Evolutionary conservation across 2,329 filamentous ascomycete genomes (phyloP), one percentile per base, ranked within the genome.

Genomic region (Xylaria sp.): DNA sequence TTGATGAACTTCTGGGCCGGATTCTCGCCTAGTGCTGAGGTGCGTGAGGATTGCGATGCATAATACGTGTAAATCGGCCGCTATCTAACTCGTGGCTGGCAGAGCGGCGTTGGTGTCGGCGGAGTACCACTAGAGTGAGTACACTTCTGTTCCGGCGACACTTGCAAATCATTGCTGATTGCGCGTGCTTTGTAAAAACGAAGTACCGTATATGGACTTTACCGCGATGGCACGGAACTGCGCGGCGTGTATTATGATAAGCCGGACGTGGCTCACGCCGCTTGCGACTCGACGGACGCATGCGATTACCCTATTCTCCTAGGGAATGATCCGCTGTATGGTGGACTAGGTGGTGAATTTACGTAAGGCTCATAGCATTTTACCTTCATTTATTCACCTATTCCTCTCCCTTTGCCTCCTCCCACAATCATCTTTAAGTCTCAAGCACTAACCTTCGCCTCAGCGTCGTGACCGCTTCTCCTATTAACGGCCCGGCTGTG

Each of bases 301-400:
- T 78, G 77, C 63, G 77, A 78, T 60, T 78, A 72, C 59, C 76
- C 77, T 25, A 78, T 78, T 62, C 76, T 78, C 10, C 74, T 78
- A 23, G 77, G 76, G 9, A 78, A 78, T 57, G 74, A 78, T 43
- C 75, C 75, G 0, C 67, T 74, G 13, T 78, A 78, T 64, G 77
- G 77, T 23, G 77, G 77, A 7, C 67, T 78, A 23, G 77, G 77
- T 9, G 77, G 77, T 9, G 71, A 71, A 46, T 78, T 78, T 62
- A 78, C 77, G 75, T 78, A 67, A 69, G 74, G 57, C 15, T 4
- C 49, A 13, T n/a, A 1, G 3, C n/a, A 23, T 20, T 41, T 43
- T 7, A n/a, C 9, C 9, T 36, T 0, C 62, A 52, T 70, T 20
- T 66, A 15, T 52, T 10, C 12, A 52, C 71, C 23, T 66, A 15